These are phyloP conservation scores for Chrysoporthe austroafricana DNA, from an alignment of 2,329 filamentous ascomycete species.

Conservation along the genomic window DNA sequence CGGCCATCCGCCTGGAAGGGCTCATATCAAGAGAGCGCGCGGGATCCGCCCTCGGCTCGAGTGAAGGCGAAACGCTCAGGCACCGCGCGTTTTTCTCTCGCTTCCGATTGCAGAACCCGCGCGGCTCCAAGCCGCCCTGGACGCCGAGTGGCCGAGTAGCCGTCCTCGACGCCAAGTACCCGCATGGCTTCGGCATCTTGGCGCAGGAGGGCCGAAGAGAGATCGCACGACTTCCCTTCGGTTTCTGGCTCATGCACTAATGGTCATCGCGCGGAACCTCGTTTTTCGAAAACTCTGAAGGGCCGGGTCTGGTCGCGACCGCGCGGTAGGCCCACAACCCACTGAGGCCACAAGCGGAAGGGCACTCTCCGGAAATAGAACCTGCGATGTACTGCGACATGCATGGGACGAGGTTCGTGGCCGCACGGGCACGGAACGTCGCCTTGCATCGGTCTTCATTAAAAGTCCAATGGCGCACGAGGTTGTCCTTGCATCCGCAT, in stretches of 20 bases:
- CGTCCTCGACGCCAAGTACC: not conserved
- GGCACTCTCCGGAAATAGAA: not conserved
- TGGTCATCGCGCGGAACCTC: not conserved
- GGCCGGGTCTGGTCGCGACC: not conserved
- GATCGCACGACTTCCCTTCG: not conserved
- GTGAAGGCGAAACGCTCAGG: too few species aligned
- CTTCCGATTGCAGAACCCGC: too few species aligned
- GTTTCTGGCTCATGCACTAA: not conserved
- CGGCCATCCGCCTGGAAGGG: too few species aligned
- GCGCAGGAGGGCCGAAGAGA: not conserved
- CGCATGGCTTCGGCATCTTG: not conserved
- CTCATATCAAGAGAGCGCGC: too few species aligned
- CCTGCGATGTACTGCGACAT: not conserved
- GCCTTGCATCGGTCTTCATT: not conserved
- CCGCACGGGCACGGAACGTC: not conserved
- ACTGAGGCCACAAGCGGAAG: not conserved
- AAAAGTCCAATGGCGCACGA: not conserved
- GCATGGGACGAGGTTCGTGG: too few species aligned
- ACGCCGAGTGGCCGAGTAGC: too few species aligned
- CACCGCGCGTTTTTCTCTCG: too few species aligned
- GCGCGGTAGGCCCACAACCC: not conserved
- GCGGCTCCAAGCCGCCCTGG: too few species aligned
- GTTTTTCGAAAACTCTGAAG: not conserved
- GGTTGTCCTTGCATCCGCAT: not conserved
- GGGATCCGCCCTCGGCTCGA: too few species aligned